A percentile compares a stretch with the other conserved stretches of the same genome.
Conservation (phyloP, 805 yeast species). For the Wickerhamomyces mucosus region DNA sequence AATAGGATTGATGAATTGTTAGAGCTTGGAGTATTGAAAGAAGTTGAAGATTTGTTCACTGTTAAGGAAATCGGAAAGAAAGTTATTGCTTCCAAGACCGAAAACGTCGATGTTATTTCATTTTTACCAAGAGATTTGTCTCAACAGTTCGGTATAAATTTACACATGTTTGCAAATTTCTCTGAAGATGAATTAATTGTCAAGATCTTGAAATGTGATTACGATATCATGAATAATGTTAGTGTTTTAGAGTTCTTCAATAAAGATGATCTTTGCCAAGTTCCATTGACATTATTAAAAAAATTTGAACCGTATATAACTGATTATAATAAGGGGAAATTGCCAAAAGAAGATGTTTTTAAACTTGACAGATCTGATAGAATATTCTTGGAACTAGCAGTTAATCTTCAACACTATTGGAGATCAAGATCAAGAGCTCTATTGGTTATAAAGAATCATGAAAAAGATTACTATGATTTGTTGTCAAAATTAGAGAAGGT, state of each 20-base stretch:
- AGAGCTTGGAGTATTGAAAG: slow-evolving; percentile 72
- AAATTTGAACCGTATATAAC: slow-evolving; percentile 74
- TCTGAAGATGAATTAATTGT: slow-evolving; percentile 56
- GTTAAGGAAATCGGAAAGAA: slow-evolving; percentile 52
- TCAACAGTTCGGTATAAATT: slow-evolving; percentile 90
- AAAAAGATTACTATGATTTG: slow-evolving; percentile 70
- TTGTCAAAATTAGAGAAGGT: slow-evolving; percentile 55
- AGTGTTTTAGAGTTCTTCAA: slow-evolving; percentile 81
- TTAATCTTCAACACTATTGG: slow-evolving; percentile 86
- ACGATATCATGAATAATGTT: slow-evolving; percentile 54
- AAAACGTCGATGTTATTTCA: slow-evolving; percentile 33
- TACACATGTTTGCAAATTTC: slow-evolving; percentile 62
- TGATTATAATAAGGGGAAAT: slow-evolving; percentile 37
- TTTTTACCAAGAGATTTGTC: slow-evolving; percentile 77
- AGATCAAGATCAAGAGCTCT: slow-evolving; percentile 81
- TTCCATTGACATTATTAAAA: slow-evolving; percentile 60
- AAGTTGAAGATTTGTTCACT: slow-evolving; percentile 80
- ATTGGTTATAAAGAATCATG: slow-evolving; percentile 56
- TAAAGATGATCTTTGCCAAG: slow-evolving; percentile 65
- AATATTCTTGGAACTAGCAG: slow-evolving; percentile 71
- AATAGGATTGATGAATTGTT: slow-evolving; percentile 52
- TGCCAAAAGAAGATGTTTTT: slow-evolving; percentile 57
- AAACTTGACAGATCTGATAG: slow-evolving; percentile 85
- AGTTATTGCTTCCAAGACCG: slow-evolving; percentile 16
- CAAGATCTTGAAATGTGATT: slow-evolving; percentile 71